These are phyloP conservation scores for Colletotrichum sp. DNA, from an alignment of 2,329 filamentous ascomycete genomes.

Conservation along the genomic window DNA sequence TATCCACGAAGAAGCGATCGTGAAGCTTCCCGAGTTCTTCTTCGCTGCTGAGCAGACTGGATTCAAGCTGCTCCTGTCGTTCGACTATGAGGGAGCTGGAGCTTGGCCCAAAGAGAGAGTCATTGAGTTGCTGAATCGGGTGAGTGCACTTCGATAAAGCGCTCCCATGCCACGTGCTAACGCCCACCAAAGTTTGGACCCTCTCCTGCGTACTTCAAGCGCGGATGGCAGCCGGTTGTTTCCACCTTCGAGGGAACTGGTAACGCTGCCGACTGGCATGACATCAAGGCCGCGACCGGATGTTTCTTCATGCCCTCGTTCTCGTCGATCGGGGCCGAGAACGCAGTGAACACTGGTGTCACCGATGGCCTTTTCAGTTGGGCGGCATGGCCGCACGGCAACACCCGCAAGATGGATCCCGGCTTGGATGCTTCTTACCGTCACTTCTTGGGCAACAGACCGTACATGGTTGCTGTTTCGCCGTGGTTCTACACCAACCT, in stretches of 20 bases:
- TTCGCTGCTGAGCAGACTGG: constrained; percentile 10
- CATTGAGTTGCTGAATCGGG: constrained; percentile 10
- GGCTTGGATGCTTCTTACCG: constrained; percentile 24
- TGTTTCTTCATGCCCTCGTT: constrained; percentile 53
- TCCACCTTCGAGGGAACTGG: constrained; percentile 50
- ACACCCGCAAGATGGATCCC: constrained; percentile 18
- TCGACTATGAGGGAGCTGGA: constrained; percentile 19
- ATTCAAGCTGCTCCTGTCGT: constrained; percentile 19
- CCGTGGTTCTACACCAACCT: constrained; percentile 68
- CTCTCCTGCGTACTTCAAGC: constrained; percentile 22
- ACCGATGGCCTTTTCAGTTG: constrained; percentile 42
- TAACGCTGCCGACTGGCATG: constrained; percentile 45
- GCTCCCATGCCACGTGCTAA: background rate
- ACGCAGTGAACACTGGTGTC: constrained; percentile 22
- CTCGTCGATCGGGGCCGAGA: constrained; percentile 39
- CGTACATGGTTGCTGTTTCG: constrained; percentile 58
- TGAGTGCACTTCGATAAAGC: background rate
- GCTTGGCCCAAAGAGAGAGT: constrained; percentile 15
- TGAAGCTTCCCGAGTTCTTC: constrained; percentile 12
- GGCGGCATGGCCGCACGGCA: constrained; percentile 39
- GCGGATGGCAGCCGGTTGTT: constrained; percentile 36
- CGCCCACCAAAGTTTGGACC: background rate
- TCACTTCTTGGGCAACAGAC: constrained; percentile 7
- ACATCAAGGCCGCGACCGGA: constrained; percentile 42
- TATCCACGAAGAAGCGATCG: constrained; percentile 20